Evolutionary conservation across 148 eudicot species (phyloP), one percentile per base, ranked within the genome.

Genomic region (Limonium bicolor): DNA sequence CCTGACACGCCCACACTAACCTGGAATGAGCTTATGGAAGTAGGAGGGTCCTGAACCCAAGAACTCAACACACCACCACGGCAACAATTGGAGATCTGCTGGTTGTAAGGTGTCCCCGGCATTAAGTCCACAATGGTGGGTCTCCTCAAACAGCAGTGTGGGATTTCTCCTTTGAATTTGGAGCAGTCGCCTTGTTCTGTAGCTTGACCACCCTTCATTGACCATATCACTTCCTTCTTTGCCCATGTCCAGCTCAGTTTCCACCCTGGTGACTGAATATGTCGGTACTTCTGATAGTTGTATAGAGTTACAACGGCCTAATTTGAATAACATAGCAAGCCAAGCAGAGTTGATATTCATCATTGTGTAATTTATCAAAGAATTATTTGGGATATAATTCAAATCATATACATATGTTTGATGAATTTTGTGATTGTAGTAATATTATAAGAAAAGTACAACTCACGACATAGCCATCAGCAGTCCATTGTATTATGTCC

Each of bases 101-200:
- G 80, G 40, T 78, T 75, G 71, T 78, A 83, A 27, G 83, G 86
- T 24, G 73, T 72, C 46, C 78, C 78, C 0, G 74, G 84, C 38
- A 72, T 51, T 49, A 83, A 54, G 48, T 83, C 94, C 8, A 79
- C 82, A 19, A 79, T 53, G 2, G 65, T 61, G 4, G 88, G 94
- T 24, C 37, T 51, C 58, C 59, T 79, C 45, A 71, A 62, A 50
- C 86, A 82, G 36, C 82, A 74, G 58, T 78, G 86, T 3, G 86
- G 94, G 53, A 77, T 57, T 39, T 56, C 64, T 13, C 66, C 66
- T 54, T 64, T 74, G 40, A 63, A 74, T 36, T 48, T 73, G 1
- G 85, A 77, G 43, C 85, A 81, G 53, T 81, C 85, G 9, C 88
- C 88, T 54, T 80, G 90, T n/a, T 80, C 90, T 1, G 77, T 73